phyloP scores from a whole-genome alignment of 331 rosid genomes.

The Erythrophleum ivorense region DNA sequence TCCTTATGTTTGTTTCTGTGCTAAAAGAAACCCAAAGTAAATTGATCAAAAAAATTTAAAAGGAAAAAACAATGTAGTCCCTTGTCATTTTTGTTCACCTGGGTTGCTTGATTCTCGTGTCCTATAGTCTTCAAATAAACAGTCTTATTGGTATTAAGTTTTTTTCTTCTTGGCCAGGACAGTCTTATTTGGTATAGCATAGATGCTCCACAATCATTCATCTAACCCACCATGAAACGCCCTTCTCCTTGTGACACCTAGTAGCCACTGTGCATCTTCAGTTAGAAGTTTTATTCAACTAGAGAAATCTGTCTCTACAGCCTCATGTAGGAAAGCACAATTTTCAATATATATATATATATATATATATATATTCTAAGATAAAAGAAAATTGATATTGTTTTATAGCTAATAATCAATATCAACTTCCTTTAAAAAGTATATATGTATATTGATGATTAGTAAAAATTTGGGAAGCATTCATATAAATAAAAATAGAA shows the following conservation, averaged over 20 bases:
- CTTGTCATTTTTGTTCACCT: constrained; percentile 22
- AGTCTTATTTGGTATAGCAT: not conserved
- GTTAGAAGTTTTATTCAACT: not conserved
- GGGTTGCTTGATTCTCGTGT: constrained; percentile 36
- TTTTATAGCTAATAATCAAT: too few relatives aligned
- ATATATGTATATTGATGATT: not conserved
- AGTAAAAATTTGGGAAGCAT: too few relatives aligned
- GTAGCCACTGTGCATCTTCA: constrained; percentile 4
- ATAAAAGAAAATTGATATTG: too few relatives aligned
- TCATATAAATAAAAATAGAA: too few relatives aligned
- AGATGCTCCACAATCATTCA: constrained; percentile 42
- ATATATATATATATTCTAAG: too few relatives aligned
- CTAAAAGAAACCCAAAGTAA: constrained; percentile 36
- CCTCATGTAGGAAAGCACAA: too few relatives aligned
- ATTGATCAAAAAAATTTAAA: constrained; percentile 21
- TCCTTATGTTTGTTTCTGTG: constrained; percentile 47
- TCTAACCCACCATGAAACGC: constrained; percentile 9
- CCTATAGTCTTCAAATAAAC: constrained; percentile 27
- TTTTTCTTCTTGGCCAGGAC: too few relatives aligned
- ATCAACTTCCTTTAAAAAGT: too few relatives aligned
- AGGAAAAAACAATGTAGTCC: not conserved
- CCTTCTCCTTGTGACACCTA: constrained; percentile 35
- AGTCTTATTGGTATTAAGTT: too few relatives aligned
- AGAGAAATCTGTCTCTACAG: too few relatives aligned
- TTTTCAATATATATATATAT: too few relatives aligned